Base-by-base conservation (phyloP, 768 basidiomycete genomes). In the Pleurotus tuoliensis region DNA sequence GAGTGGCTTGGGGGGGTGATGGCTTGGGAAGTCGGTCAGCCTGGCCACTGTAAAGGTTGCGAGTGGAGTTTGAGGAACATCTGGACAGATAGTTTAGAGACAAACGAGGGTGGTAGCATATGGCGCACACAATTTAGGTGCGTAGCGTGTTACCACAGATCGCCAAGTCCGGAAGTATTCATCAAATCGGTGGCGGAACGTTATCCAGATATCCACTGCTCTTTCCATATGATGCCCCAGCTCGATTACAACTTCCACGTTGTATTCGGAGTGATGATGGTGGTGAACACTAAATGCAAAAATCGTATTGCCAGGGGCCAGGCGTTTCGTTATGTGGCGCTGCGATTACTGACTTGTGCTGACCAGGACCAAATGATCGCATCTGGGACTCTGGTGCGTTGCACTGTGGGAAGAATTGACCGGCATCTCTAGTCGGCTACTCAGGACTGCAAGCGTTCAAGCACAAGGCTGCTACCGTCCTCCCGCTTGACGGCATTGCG, bases 21-120 rank as follows among this genome's bases (percentile, higher is more conserved):
- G 30, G 25, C 34, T 49, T 49, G 15, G 15, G 48, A 49, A 49
- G 25, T 50, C 48, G 48, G 37, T 50, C 48, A 34, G 48, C 30
- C 48, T 50, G 27, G 48, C 15, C 48, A 50, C 48, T 30, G 48
- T 34, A 50, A 50, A 50, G 27, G 48, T 18, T 50, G 27, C 30
- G 48, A 50, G 48, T 50, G 48, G 48, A 27, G 48, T 34, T 34
- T 50, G 22, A 50, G 48, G 48, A 50, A 50, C 48, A 50, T 50
- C 48, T 34, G 37, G 48, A 27, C 48, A 50, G 38, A 30, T 50
- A 30, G 37, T 30, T 30, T 34, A 27, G 48, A 30, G 48, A 30
- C 48, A 50, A 50, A 50, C 37, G 30, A 50, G 48, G 13, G 48
- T 34, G 6, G 48, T 8, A 50, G 22, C 48, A 50, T 50, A 50